Evolutionary conservation across 228 moss, liverwort and hornwort species (phyloP).

Genomic region (Sphagnum magellanicum): DNA sequence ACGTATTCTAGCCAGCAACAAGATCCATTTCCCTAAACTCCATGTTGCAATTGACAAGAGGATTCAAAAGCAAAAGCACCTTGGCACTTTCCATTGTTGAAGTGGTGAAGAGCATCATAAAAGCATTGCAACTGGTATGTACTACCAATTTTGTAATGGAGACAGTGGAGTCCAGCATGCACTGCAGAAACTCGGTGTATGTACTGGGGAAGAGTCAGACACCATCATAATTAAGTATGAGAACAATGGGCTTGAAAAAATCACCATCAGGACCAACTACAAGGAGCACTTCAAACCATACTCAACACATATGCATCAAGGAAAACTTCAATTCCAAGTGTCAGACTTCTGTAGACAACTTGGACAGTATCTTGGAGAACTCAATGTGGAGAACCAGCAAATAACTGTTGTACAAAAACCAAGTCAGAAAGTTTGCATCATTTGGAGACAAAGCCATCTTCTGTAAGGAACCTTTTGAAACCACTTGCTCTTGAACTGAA

Average conservation of each 20-base stretch:
- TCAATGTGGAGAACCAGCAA: constrained; percentile 73
- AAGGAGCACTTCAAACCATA: constrained; percentile 31
- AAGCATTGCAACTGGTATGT: constrained; percentile 42
- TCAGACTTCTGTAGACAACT: constrained; percentile 71
- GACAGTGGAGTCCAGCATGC: constrained; percentile 76
- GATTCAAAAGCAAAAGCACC: constrained; percentile 4
- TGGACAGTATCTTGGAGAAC: constrained; percentile 73
- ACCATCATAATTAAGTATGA: constrained; percentile 87
- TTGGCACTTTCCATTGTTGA: constrained; percentile 44
- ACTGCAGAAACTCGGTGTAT: constrained; percentile 86
- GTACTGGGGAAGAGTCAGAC: constrained; percentile 89
- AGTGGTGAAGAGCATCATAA: constrained; percentile 56
- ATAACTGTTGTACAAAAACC: constrained; percentile 86
- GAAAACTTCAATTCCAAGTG: no score
- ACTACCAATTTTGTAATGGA: constrained; percentile 50
- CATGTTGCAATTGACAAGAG: no score
- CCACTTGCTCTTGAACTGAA: constrained; percentile 61
- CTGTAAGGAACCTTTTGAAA: constrained; percentile 72
- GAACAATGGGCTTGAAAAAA: constrained; percentile 70
- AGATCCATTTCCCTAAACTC: no score
- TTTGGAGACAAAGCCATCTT: constrained; percentile 84
- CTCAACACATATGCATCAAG: no score
- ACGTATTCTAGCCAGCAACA: constrained; percentile 8
- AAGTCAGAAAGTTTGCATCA: constrained; percentile 72
- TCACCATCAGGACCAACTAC: constrained; percentile 93